Evolutionary conservation across 345 rosid genomes (phyloP), one percentile per base, ranked within the genome.

Genomic region (Salix dunnii): DNA sequence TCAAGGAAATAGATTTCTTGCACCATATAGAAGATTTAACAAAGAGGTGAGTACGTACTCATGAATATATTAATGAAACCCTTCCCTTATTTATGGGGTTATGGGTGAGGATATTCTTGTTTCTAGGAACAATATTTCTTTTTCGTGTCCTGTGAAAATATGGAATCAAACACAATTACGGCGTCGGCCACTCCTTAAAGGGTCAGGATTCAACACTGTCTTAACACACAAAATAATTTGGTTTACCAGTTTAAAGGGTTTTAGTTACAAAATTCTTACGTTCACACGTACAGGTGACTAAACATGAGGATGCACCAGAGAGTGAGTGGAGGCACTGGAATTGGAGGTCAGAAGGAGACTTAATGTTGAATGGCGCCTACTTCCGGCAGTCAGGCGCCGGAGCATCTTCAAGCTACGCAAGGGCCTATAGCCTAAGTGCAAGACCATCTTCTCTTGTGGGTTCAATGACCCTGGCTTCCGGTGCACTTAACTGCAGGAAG

Each of bases 301-400:
- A 80, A 25, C 75, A 80, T 33, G 82, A 80, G 71, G 73, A 80
- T 71, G 82, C 82, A 40, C 76, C 82, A 7, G 82, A 75, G 51
- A 64, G 70, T 33, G 79, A 80, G 48, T 80, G 82, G 82, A 80
- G 76, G 5, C 31, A n/a, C 30, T 80, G 82, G 82, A 80, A 80
- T 68, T 80, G 79, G 82, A 70, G 82, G 40, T 80, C 82, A 1
- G 75, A 80, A 60, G 82, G 82, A 21, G 82, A 80, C 63, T 68
- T 75, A 46, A 5, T 75, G 28, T 48, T 75, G 28, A 80, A 80
- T 27, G 82, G 79, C 18, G 82, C 82, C 11, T 80, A 70, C 17
- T 80, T 80, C 72, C 33, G 76, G 28, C 72, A 70, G 36, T 49
- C 82, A 2, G 82, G 82, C 0, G 82, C 82, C 0, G 79, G 72